Conservation (phyloP, 768 basidiomycete genomes). For the Termitomyces sp. region DNA sequence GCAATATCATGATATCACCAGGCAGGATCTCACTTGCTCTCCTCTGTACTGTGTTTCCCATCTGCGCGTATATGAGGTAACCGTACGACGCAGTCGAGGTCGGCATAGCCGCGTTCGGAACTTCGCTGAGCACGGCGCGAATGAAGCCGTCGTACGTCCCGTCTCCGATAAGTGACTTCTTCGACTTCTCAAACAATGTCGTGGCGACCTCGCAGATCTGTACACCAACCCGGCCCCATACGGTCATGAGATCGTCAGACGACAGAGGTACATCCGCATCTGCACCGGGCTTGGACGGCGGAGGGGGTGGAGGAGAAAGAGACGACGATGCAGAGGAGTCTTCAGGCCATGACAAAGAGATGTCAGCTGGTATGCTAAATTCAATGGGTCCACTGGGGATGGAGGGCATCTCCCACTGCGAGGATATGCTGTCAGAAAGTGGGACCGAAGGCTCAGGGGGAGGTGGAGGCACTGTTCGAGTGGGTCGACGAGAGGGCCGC, state of each 20-base stretch:
- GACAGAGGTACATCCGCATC: slow-evolving; percentile 34
- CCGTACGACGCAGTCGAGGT: slow-evolving; percentile 49
- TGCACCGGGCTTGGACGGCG: slow-evolving; percentile 8
- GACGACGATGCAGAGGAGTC: slow-evolving; percentile 34
- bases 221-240: slow-evolving; percentile 73
- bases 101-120: slow-evolving; percentile 52
- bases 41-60: slow-evolving; percentile 58
- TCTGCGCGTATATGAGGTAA: slow-evolving; percentile 72
- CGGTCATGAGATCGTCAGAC: slow-evolving; percentile 60
- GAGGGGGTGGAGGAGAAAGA: slow-evolving; percentile 11
- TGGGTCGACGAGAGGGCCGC: slow-evolving; percentile 34
- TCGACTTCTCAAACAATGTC: slow-evolving; percentile 67
- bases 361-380: slow-evolving; percentile 38
- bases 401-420: slow-evolving; percentile 63
- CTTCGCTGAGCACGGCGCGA: slow-evolving; percentile 54
- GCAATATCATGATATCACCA: slow-evolving; percentile 74
- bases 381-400: slow-evolving; percentile 53
- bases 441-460: slow-evolving; percentile 19
- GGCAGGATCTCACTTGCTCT: slow-evolving; percentile 79
- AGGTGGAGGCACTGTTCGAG: slow-evolving; percentile 27
- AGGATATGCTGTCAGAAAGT: slow-evolving; percentile 32
- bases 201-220: slow-evolving; percentile 69
- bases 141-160: slow-evolving; percentile 83
- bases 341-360: slow-evolving; percentile 65
- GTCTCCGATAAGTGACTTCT: slow-evolving; percentile 74